Conservation (phyloP, 257 asterid species). For the Capsicum chinense region DNA sequence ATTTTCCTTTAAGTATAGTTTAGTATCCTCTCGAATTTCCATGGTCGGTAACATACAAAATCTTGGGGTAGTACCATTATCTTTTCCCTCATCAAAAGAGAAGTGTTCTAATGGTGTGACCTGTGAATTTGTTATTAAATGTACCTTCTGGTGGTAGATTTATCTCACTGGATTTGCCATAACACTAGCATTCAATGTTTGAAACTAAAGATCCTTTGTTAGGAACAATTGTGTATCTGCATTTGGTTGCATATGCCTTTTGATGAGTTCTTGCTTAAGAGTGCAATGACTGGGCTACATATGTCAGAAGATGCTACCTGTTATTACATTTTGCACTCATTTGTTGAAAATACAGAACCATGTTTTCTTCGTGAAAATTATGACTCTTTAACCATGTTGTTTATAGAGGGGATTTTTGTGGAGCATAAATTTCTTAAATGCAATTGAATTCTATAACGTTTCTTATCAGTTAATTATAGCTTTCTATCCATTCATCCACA, state of each 20-base stretch:
- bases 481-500: background rate
- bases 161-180: background rate
- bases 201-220: background rate
- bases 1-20: background rate
- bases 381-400: background rate
- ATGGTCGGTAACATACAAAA: background rate
- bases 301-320: background rate
- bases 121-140: background rate
- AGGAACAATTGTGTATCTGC: background rate
- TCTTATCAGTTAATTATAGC: background rate
- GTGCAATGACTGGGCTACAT: background rate
- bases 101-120: background rate
- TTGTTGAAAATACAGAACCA: background rate
- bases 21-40: slow-evolving; percentile 1
- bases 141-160: slow-evolving; percentile 6
- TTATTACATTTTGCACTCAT: background rate
- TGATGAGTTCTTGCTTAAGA: background rate
- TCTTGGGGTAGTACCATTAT: background rate
- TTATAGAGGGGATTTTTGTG: background rate
- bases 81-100: background rate
- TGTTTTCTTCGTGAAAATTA: background rate
- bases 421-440: background rate
- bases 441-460: background rate
- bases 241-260: background rate
- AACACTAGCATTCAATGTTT: background rate